These are phyloP conservation scores for Aspergillus fijiensis DNA, from an alignment of 2,329 filamentous ascomycete genomes.

Conservation along the genomic window DNA sequence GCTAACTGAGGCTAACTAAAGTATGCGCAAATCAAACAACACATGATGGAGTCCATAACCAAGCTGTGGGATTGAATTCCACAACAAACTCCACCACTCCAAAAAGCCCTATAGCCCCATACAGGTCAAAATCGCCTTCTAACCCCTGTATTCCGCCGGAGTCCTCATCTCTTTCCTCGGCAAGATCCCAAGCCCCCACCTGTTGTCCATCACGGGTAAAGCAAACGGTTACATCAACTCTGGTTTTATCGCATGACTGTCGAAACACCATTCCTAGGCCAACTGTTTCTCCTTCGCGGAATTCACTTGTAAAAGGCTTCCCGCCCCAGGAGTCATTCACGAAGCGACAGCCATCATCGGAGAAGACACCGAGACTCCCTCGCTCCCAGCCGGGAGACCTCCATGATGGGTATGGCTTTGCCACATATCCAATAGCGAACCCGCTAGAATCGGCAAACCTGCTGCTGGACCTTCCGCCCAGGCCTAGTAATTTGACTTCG, in stretches of 20 bases:
- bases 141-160: slow-evolving; percentile 63
- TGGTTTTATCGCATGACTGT: slow-evolving; percentile 22
- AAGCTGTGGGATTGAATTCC: slow-evolving; percentile 50
- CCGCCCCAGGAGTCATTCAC: slow-evolving; percentile 63
- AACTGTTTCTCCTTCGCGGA: slow-evolving; percentile 55
- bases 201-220: slow-evolving; percentile 58
- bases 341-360: slow-evolving; percentile 63
- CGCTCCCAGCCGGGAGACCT: slow-evolving; percentile 64
- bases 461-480: slow-evolving; percentile 39
- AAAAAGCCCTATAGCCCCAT: slow-evolving; percentile 61
- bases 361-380: slow-evolving; percentile 60
- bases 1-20: no score
- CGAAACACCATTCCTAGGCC: slow-evolving; percentile 59
- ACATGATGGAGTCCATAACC: slow-evolving; percentile 42
- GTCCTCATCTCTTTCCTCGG: slow-evolving; percentile 58
- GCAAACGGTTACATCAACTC: slow-evolving; percentile 53
- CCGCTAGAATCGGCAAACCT: slow-evolving; percentile 47
- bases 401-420: slow-evolving; percentile 62
- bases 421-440: slow-evolving; percentile 59
- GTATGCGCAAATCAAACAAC: background rate
- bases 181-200: slow-evolving; percentile 57
- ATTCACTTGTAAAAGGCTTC: slow-evolving; percentile 55
- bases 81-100: slow-evolving; percentile 62
- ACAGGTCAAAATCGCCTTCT: slow-evolving; percentile 66
- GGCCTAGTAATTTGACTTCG: slow-evolving; percentile 53